Percentiles rank a stretch among this genome's conserved stretches.
Evolutionary conservation across 306 rosid species (phyloP).

Genomic region (Vigna angularis): DNA sequence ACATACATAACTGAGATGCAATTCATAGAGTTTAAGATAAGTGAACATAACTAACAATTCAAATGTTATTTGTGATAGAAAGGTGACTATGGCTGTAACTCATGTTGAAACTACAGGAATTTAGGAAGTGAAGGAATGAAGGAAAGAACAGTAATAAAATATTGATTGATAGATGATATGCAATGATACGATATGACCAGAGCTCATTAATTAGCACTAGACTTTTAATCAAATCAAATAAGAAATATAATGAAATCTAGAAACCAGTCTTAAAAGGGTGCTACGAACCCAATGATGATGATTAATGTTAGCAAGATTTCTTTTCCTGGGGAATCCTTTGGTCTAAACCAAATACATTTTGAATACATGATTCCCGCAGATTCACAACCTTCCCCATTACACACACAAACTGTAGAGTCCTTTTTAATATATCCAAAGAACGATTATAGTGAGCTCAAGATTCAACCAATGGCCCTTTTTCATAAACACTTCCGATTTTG

Average conservation of each 20-base stretch:
- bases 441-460: not conserved
- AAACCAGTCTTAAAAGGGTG: not conserved
- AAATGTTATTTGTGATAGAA: not conserved
- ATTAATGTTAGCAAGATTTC: not conserved
- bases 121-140: not conserved
- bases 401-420: not conserved
- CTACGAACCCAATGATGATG: not conserved
- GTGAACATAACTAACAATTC: not conserved
- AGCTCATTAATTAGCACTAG: not conserved
- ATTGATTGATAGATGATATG: not conserved
- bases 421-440: not conserved
- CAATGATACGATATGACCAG: not conserved
- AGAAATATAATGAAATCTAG: constrained; percentile 7
- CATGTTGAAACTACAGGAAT: not conserved
- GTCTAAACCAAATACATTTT: not conserved
- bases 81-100: not conserved
- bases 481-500: not conserved
- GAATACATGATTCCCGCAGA: not conserved
- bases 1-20: not conserved
- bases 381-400: not conserved
- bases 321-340: not conserved
- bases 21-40: not conserved
- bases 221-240: not conserved
- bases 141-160: not conserved
- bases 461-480: constrained; percentile 1